Conservation (phyloP, 257 asterid genomes). For the Apocynum venetum region DNA sequence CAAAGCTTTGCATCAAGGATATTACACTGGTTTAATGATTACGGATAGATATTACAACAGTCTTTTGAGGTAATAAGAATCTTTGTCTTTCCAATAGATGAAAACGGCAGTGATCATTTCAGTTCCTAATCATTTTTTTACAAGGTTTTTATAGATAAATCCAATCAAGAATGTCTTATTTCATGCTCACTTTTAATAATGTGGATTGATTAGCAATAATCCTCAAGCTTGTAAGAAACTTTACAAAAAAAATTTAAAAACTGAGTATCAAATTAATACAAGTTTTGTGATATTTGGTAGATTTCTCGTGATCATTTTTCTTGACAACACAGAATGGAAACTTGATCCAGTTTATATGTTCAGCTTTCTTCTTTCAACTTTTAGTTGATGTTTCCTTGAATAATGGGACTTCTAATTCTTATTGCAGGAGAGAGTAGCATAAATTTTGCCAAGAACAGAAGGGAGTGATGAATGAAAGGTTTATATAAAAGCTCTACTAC, state of each 20-base stretch:
- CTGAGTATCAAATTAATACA: too few relatives aligned
- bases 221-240: too few relatives aligned
- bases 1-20: too few relatives aligned
- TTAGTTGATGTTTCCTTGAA: background rate
- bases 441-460: constrained; percentile 1
- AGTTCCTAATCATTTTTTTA: background rate
- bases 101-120: background rate
- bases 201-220: too few relatives aligned
- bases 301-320: too few relatives aligned
- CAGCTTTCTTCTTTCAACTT: background rate
- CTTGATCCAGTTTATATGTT: too few relatives aligned
- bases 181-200: background rate
- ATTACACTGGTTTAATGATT: background rate
- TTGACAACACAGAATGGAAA: too few relatives aligned
- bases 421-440: background rate
- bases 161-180: background rate
- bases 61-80: background rate
- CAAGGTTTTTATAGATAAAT: background rate
- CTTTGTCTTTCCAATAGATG: constrained; percentile 5
- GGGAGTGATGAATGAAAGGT: background rate
- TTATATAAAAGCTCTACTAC: too few relatives aligned
- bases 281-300: too few relatives aligned
- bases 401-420: background rate
- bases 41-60: background rate
- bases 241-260: too few relatives aligned